Percentiles rank a stretch among this genome's conserved stretches.
Conservation (phyloP, 352 stramenopile species). For the Phytophthora boehmeriae region DNA sequence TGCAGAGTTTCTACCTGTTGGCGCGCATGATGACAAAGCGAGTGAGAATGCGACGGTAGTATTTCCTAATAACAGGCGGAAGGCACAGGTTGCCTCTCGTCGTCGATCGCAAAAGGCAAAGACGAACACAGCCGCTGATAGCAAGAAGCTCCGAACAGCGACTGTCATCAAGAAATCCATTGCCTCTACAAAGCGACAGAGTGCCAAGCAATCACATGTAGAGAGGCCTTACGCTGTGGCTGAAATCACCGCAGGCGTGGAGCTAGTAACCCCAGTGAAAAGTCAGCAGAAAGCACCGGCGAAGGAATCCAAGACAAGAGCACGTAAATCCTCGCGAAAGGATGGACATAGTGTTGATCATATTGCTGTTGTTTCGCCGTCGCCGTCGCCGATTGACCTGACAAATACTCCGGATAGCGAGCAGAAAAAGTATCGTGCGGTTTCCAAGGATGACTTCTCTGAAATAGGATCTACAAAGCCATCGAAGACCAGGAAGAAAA, state of each 20-base stretch:
- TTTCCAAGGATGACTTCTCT: slow-evolving; percentile 6
- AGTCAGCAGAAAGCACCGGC: slow-evolving; percentile 15
- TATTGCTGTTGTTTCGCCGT: slow-evolving; percentile 31
- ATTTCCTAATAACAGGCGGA: not conserved
- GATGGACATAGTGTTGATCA: slow-evolving; percentile 9
- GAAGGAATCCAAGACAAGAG: slow-evolving; percentile 11
- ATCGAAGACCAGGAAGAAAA: slow-evolving; percentile 24
- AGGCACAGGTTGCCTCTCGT: not conserved
- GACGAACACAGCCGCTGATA: not conserved
- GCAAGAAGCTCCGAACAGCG: slow-evolving; percentile 7
- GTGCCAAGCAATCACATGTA: slow-evolving; percentile 5
- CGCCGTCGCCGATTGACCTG: slow-evolving; percentile 36
- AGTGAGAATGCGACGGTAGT: slow-evolving; percentile 20
- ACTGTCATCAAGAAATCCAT: slow-evolving; percentile 1
- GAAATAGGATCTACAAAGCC: slow-evolving; percentile 8
- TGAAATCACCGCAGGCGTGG: slow-evolving; percentile 19
- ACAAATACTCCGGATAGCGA: slow-evolving; percentile 30
- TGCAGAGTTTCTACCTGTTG: slow-evolving; percentile 4
- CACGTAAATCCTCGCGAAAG: slow-evolving; percentile 22
- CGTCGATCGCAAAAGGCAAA: slow-evolving; percentile 2
- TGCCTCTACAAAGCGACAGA: not conserved
- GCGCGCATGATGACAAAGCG: slow-evolving; percentile 11
- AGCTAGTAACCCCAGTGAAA: slow-evolving; percentile 14
- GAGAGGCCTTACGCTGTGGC: slow-evolving; percentile 12
- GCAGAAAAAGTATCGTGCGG: slow-evolving; percentile 15